Evolutionary conservation across 768 basidiomycete genomes (phyloP), one percentile per base, ranked within the genome.

Genomic region (Galerina sulciceps): DNA sequence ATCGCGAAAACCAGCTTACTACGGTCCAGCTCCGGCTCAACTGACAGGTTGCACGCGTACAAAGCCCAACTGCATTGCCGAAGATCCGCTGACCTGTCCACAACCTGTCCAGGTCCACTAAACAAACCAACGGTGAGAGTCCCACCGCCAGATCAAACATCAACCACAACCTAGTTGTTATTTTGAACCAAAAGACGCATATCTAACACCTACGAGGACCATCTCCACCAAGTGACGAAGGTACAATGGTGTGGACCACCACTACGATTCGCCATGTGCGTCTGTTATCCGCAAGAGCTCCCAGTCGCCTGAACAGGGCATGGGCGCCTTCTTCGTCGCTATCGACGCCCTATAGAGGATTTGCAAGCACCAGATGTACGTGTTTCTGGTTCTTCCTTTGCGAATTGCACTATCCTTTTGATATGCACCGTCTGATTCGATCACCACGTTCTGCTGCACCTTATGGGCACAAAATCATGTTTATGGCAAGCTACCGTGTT

Each of bases 291-390:
- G 42, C 56, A 38, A 61, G 58, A 40, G 48, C 57, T 18, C 26
- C 26, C 26, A 31, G 26, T 31, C 63, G 59, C 42, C 34, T 53
- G 38, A 59, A 51, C 51, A 59, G 53, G 53, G 52, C 54, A 40
- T 65, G 64, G 59, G 53, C 56, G 13, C 43, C 53, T 35, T 44
- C 58, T 10, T 17, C 26, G 15, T 53, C 60, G 52, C 40, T 56
- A 14, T 46, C 60, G 47, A 36, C 53, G 15, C 37, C 52, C 41
- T 53, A 48, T 34, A 47, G 64, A 45, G 58, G 55, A 22, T 65
- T 65, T 56, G 59, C 60, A 6, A 65, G 57, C 58, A 57, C 64
- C 42, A 61, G 42, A 65, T 61, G 64, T 65, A 31, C 17, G 60
- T 61, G 13, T 46, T 48, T 52, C n/a, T n/a, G n/a, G n/a, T 55